Evolutionary conservation across 768 basidiomycete species (phyloP), one percentile per base, ranked within the genome.

Genomic region (Collybia sp.): DNA sequence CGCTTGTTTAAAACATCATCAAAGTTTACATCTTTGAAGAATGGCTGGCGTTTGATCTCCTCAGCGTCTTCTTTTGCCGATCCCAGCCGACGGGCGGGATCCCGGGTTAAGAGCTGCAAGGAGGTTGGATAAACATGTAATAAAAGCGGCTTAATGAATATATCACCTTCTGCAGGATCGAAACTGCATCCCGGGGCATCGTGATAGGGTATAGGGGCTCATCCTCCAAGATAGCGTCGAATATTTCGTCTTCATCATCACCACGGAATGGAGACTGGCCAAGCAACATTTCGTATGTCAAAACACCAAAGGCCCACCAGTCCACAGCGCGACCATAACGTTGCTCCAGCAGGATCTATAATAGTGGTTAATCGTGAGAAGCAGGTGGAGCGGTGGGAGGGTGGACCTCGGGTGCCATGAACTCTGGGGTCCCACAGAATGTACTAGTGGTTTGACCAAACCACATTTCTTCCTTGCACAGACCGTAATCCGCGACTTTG

Each of bases 401-500:
- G 35, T 75, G 34, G 49, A 94, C 95, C 79, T 99, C 96, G 2
- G 96, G 96, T 16, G 96, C 96, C 96, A 99, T 98, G 67, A 98
- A 98, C 64, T 99, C 96, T 0, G 96, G 96, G 13, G 96, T 99
- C 43, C 96, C 96, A 68, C 96, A 99, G 70, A 99, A 99, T 2
- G 96, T 99, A 65, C 91, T 93, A 2, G 96, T 99, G 16, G 94
- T 97, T 58, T 85, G 82, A 12, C 93, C 93, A 54, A 77, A 82
- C 90, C 91, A 94, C 95, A 99, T 98, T 15, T 98, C 92, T 61
- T 98, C 96, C 64, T 99, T 99, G 69, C 96, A 99, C 38, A 99
- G 73, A 66, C 96, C 96, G 64, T 98, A 99, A 73, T 98, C 96
- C 43, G 93, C 96, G 12, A 99, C 93, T 66, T 98, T 98, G 56